Conservation (phyloP, 2,329 filamentous ascomycete species). For the Colletotrichum sp. region DNA sequence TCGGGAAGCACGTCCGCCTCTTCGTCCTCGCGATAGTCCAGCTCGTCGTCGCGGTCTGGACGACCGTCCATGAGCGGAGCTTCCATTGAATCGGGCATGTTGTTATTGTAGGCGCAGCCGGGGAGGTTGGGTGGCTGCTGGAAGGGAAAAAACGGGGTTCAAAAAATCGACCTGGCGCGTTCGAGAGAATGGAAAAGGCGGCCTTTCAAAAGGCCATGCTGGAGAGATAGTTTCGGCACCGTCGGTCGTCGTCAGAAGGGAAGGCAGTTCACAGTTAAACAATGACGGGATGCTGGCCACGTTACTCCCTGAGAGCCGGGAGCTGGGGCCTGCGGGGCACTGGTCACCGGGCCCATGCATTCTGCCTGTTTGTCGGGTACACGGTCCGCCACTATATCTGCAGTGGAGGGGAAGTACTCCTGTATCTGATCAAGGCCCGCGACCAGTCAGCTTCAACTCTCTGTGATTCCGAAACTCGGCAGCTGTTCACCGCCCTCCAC, state of each 20-base stretch:
- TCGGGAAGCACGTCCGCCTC: slow-evolving; percentile 19
- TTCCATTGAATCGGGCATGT: slow-evolving; percentile 19
- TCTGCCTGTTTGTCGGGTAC: neutral
- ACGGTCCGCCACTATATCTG: neutral
- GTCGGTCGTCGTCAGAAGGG: slow-evolving; percentile 6
- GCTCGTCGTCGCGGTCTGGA: slow-evolving; percentile 31
- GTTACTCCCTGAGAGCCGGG: slow-evolving; percentile 16
- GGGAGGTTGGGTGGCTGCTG: too few species aligned
- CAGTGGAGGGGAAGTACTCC: neutral
- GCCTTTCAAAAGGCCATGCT: slow-evolving; percentile 16
- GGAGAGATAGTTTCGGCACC: neutral
- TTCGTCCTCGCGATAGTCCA: slow-evolving; percentile 31
- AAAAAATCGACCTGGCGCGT: neutral
- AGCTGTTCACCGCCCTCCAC: slow-evolving; percentile 13
- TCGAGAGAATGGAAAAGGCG: neutral
- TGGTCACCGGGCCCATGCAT: slow-evolving; percentile 12
- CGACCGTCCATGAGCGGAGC: slow-evolving; percentile 18
- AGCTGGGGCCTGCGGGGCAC: slow-evolving; percentile 16
- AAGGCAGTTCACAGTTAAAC: neutral
- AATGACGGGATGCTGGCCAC: slow-evolving; percentile 15
- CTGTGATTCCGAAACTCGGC: slow-evolving; percentile 17
- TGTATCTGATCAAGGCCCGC: neutral
- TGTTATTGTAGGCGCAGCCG: neutral
- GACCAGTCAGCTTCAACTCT: slow-evolving; percentile 14
- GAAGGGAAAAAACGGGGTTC: neutral